Evolutionary conservation across 2,329 filamentous ascomycete species (phyloP).

Genomic region (Colletotrichum echinochloae): DNA sequence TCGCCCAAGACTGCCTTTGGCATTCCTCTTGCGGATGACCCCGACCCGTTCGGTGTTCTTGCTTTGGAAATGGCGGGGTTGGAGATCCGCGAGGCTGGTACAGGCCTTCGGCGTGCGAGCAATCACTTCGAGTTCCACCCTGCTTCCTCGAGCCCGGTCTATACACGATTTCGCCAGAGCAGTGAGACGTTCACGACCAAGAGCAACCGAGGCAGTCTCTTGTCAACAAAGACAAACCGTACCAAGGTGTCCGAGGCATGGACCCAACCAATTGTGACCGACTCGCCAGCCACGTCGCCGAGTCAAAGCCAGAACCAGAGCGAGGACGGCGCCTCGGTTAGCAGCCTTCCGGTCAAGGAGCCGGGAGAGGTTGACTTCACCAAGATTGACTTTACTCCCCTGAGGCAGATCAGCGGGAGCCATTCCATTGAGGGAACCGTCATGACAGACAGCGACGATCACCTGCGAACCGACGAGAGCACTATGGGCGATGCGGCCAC

Average conservation of each 20-base stretch:
- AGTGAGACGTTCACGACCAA: conserved; percentile 70
- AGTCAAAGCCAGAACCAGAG: conserved; percentile 67
- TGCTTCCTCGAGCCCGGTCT: conserved; percentile 79
- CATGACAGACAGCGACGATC: conserved; percentile 40
- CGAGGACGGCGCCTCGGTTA: conserved; percentile 62
- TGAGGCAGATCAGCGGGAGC: conserved; percentile 59
- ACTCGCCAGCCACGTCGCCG: conserved; percentile 63
- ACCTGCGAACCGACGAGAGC: conserved; percentile 43
- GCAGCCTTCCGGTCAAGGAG: conserved; percentile 59
- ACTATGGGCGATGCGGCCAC: conserved; percentile 45
- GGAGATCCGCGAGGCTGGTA: conserved; percentile 91
- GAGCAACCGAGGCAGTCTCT: conserved; percentile 80
- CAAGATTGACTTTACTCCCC: conserved; percentile 65
- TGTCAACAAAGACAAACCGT: conserved; percentile 76
- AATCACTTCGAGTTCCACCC: conserved; percentile 87
- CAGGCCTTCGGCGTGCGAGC: conserved; percentile 77
- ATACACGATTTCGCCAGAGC: conserved; percentile 72
- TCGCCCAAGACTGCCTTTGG: conserved; percentile 70
- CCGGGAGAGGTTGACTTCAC: conserved; percentile 71
- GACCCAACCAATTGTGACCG: conserved; percentile 71
- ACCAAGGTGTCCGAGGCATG: conserved; percentile 78
- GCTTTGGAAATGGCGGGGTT: conserved; percentile 92
- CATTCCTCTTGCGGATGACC: conserved; percentile 82
- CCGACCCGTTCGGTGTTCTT: conserved; percentile 91
- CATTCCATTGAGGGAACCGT: conserved; percentile 50